These are phyloP conservation scores for Fomitopsis schrenkii DNA, from an alignment of 1,284 basidiomycete genomes.

Conservation along the genomic window DNA sequence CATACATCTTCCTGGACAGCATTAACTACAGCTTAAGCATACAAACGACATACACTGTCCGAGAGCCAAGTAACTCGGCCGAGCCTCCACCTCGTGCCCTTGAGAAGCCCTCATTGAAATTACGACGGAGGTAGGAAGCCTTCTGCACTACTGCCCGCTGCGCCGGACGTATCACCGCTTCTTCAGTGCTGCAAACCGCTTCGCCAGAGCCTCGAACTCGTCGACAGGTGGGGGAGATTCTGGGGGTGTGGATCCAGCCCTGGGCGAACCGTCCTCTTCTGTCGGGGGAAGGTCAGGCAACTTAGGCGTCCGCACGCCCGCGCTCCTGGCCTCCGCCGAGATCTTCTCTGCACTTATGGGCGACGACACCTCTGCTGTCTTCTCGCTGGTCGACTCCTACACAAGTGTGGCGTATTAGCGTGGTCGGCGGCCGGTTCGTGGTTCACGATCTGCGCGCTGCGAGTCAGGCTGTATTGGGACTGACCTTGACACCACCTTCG, in stretches of 20 bases:
- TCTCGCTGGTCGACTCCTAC: constrained; percentile 11
- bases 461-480: constrained; percentile 6
- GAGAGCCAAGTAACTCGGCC: not conserved
- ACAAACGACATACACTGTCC: not conserved
- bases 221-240: constrained; percentile 35
- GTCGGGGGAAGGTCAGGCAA: constrained; percentile 45
- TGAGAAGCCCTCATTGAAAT: not conserved
- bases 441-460: too few relatives aligned
- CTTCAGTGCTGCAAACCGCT: constrained; percentile 78
- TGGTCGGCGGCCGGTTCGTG: not conserved
- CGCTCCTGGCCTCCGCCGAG: constrained; percentile 29
- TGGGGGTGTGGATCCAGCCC: constrained; percentile 16
- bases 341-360: constrained; percentile 24
- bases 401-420: not conserved
- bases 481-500: constrained; percentile 33
- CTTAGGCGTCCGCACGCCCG: constrained; percentile 32
- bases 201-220: constrained; percentile 67
- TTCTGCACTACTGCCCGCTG: not conserved
- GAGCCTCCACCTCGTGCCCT: not conserved
- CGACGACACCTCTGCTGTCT: constrained; percentile 14
- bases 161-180: constrained; percentile 44
- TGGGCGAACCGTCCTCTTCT: constrained; percentile 33
- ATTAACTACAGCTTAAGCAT: not conserved
- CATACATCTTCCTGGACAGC: not conserved
- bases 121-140: not conserved